Base-by-base conservation (phyloP, 2,329 filamentous ascomycete species). In the Alternaria solani region DNA sequence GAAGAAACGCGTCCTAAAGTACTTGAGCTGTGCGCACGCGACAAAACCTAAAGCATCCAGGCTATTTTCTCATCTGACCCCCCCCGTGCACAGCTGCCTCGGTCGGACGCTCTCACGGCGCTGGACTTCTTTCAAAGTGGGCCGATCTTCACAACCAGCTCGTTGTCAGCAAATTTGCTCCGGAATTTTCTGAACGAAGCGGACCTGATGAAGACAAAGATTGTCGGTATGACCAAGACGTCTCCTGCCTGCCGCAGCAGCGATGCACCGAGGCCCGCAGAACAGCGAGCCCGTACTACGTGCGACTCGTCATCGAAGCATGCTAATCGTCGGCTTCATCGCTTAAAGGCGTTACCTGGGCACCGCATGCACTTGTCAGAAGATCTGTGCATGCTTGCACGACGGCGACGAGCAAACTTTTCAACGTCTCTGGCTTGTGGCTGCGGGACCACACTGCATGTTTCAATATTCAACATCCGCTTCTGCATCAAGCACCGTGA, bases 1-100 rank as follows among this genome's bases (percentile, higher is more conserved):
- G 75, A 75, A 55, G 62, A 59, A 63, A 66, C 73, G 74, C 73
- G 74, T 72, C 63, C 65, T 64, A 64, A 67, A 68, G 64, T 66
- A 63, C 61, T 61, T 63, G 65, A 70, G 71, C 70, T 71, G 64
- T 65, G 63, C 63, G 62, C 67, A 71, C 72, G 73, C 72, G 68
- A 70, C 65, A 63, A 70, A 72, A 71, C 67, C 57, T 64, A 62
- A 52, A 56, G 38, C 56, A 47, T 54, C 59, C 61, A 69, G 49
- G 59, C 71, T 69, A 67, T 71, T 74, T 60, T 71, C 60, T 64
- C 65, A 64, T 62, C 48, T 62, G 64, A 49, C 65, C 64, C 20
- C 20, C 20, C 20, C 70, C 68, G 70, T 70, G 64, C 68, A 68
- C 61, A 62, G 62, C 59, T 64, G 49, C 56, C 57, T 69, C 53